A percentile compares a stretch with the other conserved stretches of the same genome.
Conservation (phyloP, 805 yeast genomes). For the Grigorovia humatica region DNA sequence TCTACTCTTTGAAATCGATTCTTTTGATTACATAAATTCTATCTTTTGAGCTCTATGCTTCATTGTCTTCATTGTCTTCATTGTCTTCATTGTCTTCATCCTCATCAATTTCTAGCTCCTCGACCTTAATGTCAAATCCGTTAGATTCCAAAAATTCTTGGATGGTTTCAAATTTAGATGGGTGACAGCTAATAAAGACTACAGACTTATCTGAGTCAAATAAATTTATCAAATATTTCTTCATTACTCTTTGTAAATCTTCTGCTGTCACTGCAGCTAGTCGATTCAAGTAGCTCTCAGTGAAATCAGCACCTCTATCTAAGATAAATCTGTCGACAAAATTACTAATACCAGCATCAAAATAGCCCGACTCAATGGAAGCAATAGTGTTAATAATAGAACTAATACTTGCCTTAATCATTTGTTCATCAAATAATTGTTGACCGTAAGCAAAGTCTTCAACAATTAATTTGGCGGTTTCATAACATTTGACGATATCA, state of each 20-base stretch:
- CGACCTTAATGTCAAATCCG: slow-evolving; percentile 55
- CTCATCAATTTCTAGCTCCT: slow-evolving; percentile 37
- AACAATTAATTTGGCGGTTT: slow-evolving; percentile 56
- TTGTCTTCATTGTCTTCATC: slow-evolving; percentile 21
- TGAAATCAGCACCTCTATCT: slow-evolving; percentile 61
- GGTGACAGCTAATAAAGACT: slow-evolving; percentile 66
- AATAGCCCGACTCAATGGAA: slow-evolving; percentile 50
- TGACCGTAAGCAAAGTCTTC: slow-evolving; percentile 47
- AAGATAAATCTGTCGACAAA: slow-evolving; percentile 56
- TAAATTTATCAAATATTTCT: slow-evolving; percentile 52
- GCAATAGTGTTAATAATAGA: slow-evolving; percentile 67
- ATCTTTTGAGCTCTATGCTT: neutral
- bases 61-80: neutral
- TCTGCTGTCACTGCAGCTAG: slow-evolving; percentile 43
- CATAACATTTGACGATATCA: slow-evolving; percentile 56
- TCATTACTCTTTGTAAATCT: slow-evolving; percentile 31
- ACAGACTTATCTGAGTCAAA: slow-evolving; percentile 48
- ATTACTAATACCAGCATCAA: slow-evolving; percentile 55
- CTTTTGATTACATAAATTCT: neutral
- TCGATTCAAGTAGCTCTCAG: slow-evolving; percentile 39
- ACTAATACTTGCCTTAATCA: slow-evolving; percentile 65
- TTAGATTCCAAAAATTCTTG: slow-evolving; percentile 35
- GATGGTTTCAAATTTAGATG: slow-evolving; percentile 44
- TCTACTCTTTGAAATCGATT: neutral
- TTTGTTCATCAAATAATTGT: slow-evolving; percentile 42